These are phyloP conservation scores for Monosporascus sp. DNA, from an alignment of 2,329 filamentous ascomycete genomes.

Conservation along the genomic window DNA sequence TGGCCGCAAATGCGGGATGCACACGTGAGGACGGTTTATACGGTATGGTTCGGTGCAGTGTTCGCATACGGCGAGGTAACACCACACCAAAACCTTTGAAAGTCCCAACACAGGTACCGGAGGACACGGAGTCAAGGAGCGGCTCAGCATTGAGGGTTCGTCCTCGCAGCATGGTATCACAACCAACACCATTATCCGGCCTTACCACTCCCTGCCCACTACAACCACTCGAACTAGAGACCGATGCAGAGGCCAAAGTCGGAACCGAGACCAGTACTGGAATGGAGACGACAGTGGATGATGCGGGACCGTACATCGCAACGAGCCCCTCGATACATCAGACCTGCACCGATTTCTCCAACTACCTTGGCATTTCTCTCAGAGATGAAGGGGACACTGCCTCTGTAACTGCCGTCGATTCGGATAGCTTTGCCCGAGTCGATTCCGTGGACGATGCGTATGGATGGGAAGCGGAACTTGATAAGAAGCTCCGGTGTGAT, in stretches of 20 bases:
- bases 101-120: slow-evolving; percentile 23
- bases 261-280: slow-evolving; percentile 12
- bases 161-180: slow-evolving; percentile 2
- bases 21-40: slow-evolving; percentile 17
- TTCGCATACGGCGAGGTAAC: slow-evolving; percentile 20
- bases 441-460: slow-evolving; percentile 38
- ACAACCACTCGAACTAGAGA: slow-evolving; percentile 17
- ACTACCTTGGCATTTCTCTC: slow-evolving; percentile 31
- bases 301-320: slow-evolving; percentile 22
- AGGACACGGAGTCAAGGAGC: slow-evolving; percentile 17
- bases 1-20: slow-evolving; percentile 43
- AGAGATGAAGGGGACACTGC: slow-evolving; percentile 21
- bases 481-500: slow-evolving; percentile 23
- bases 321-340: slow-evolving; percentile 23
- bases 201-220: slow-evolving; percentile 13
- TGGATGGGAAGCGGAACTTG: slow-evolving; percentile 49
- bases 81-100: slow-evolving; percentile 24
- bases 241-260: slow-evolving; percentile 21
- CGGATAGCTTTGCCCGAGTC: slow-evolving; percentile 21
- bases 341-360: slow-evolving; percentile 31
- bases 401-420: slow-evolving; percentile 21
- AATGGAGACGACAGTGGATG: slow-evolving; percentile 8
- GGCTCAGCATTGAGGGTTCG: slow-evolving; percentile 15
- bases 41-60: slow-evolving; percentile 15
- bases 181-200: slow-evolving; percentile 12